A percentile compares a stretch with the other conserved stretches of the same genome.
These are phyloP conservation scores for Hymenoscyphus scutula DNA, from an alignment of 2,329 filamentous ascomycete genomes.

Conservation along the genomic window DNA sequence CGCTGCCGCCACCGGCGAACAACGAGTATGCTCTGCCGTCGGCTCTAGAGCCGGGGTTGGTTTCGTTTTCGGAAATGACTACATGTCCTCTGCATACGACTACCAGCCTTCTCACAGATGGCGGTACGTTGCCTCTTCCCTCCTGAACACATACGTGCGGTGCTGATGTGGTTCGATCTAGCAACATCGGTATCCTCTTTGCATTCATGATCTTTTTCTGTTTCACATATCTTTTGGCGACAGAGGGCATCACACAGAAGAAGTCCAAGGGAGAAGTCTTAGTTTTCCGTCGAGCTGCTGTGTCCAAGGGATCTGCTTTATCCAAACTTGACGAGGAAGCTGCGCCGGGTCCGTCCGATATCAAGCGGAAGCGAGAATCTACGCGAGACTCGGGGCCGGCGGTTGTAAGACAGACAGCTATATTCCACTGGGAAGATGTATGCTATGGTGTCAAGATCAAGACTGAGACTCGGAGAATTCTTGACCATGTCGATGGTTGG, in stretches of 20 bases:
- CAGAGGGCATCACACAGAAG: slow-evolving; percentile 53
- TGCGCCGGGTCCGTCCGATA: no score
- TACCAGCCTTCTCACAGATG: slow-evolving; percentile 48
- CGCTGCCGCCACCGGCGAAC: slow-evolving; percentile 17
- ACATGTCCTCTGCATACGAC: slow-evolving; percentile 56
- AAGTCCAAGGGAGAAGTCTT: slow-evolving; percentile 75
- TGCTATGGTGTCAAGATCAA: slow-evolving; percentile 64
- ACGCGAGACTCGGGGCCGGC: slow-evolving; percentile 65
- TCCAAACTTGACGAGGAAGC: not conserved
- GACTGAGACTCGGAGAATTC: slow-evolving; percentile 38
- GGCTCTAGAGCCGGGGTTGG: slow-evolving; percentile 6
- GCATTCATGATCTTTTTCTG: slow-evolving; percentile 62
- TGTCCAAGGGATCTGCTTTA: slow-evolving; percentile 5
- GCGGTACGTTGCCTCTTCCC: slow-evolving; percentile 43
- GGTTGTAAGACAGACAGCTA: slow-evolving; percentile 36
- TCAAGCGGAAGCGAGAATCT: no score
- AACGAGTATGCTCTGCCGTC: slow-evolving; percentile 11
- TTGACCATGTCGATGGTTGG: slow-evolving; percentile 75
- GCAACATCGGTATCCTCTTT: slow-evolving; percentile 67
- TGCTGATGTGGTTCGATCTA: slow-evolving; percentile 39
- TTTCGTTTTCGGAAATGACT: slow-evolving; percentile 8
- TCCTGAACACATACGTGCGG: slow-evolving; percentile 14
- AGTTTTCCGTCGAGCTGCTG: slow-evolving; percentile 68
- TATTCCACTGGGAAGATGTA: slow-evolving; percentile 20
- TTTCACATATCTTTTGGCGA: slow-evolving; percentile 56